Base-by-base conservation (phyloP, 2,329 filamentous ascomycete species). In the Nemania diffusa region DNA sequence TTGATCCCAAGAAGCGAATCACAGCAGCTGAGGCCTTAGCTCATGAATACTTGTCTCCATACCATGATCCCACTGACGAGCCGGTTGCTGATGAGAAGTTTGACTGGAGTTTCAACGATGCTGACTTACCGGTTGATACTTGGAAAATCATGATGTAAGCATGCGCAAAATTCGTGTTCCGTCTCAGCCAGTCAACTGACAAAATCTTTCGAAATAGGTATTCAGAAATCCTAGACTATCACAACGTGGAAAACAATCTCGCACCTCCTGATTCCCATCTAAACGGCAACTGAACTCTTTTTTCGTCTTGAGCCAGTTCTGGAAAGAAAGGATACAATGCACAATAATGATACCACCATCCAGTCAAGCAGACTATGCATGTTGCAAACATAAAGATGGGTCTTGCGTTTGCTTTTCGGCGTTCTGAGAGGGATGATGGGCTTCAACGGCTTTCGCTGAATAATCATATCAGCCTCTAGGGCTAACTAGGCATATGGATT, bases 91-190 rank as follows among this genome's bases (percentile, higher is more conserved):
- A 97, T 69, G 94, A 97, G 84, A 97, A 97, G 83, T 99, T 99
- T 76, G 96, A 99, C 79, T 99, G 96, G 96, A 97, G 94, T 61
- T 99, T 99, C 83, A 98, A 98, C 80, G 96, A 99, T 75, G 96
- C 95, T 55, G 96, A 99, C 78, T 84, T 99, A 64, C 95, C 96
- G 0, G 94, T 98, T 57, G 96, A 99, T 78, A 97, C 94, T n/a
- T 99, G 96, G 96, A 99, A 99, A 85, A 97, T 99, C 79, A 99
- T 98, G 96, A 99, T 99, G 96, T 97, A 86, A 78, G 91, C 44
- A 67, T 4, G 13, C 11, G 15, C 50, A 11, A 20, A 15, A 20
- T n/a, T 27, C 2, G 17, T 50, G 11, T 17, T 15, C 13, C 17
- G 22, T 64, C 61, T 20, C 66, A 3, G 9, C 15, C 24, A 42